phyloP scores from a whole-genome alignment of 257 asterid species.

The Jacaranda mimosifolia region DNA sequence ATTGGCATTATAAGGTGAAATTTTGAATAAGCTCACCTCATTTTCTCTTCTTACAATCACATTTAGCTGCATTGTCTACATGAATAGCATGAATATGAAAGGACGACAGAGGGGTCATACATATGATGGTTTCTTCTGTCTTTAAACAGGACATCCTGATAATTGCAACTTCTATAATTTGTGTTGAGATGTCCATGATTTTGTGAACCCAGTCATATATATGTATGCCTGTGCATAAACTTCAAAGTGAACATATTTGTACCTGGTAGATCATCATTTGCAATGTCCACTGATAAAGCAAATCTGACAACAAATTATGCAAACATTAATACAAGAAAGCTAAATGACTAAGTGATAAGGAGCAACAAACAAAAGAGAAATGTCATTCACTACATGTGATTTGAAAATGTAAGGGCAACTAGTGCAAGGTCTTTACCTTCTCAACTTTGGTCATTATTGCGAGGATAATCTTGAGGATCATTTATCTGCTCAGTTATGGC shows the following conservation, averaged over 20 bases:
- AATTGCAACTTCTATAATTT: constrained; percentile 14
- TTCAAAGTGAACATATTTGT: background rate
- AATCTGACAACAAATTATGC: background rate
- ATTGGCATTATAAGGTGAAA: constrained; percentile 30
- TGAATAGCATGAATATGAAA: constrained; percentile 17
- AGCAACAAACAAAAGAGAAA: background rate
- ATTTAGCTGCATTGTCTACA: background rate
- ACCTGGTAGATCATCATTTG: background rate
- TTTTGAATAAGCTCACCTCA: constrained; percentile 29
- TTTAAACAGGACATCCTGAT: background rate
- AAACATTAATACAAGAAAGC: background rate
- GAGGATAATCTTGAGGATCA: constrained; percentile 43
- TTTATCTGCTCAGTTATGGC: constrained; percentile 30
- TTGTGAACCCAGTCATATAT: constrained; percentile 1
- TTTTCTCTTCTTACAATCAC: background rate
- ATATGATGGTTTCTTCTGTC: constrained; percentile 19
- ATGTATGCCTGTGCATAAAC: constrained; percentile 8
- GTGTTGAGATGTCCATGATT: constrained; percentile 9
- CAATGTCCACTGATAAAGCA: background rate
- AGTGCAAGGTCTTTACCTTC: constrained; percentile 7
- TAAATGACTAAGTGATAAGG: background rate
- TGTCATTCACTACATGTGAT: background rate
- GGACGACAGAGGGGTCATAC: background rate
- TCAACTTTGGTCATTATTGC: constrained; percentile 43
- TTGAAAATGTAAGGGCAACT: background rate